Evolutionary conservation across 768 basidiomycete genomes (phyloP).

Genomic region (Rhizopogon rudus): DNA sequence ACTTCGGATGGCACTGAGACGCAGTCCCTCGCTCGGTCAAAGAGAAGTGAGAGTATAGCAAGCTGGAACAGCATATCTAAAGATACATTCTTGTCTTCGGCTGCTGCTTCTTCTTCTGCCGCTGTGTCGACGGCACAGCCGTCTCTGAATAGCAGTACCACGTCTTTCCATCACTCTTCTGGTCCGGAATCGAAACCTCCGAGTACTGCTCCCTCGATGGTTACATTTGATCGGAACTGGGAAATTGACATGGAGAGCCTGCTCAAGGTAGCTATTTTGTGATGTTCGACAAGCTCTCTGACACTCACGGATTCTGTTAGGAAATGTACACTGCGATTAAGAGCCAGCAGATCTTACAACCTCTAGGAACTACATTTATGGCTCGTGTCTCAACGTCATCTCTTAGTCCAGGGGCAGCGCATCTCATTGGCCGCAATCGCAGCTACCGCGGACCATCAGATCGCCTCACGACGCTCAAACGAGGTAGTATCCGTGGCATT

Average conservation of each 20-base stretch:
- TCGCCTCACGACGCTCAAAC: constrained; percentile 72
- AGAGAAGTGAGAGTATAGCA: constrained; percentile 78
- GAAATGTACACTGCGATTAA: constrained; percentile 96
- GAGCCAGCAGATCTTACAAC: constrained; percentile 85
- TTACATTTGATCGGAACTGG: constrained; percentile 66
- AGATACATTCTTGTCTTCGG: constrained; percentile 46
- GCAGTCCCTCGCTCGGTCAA: constrained; percentile 42
- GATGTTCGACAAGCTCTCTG: background rate
- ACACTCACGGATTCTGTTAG: constrained; percentile 30
- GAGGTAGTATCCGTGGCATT: constrained; percentile 87
- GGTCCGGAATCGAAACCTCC: constrained; percentile 33
- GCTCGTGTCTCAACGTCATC: constrained; percentile 51
- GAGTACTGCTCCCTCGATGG: constrained; percentile 27
- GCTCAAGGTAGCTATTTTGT: constrained; percentile 58
- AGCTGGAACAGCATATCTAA: constrained; percentile 80
- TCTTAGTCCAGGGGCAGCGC: constrained; percentile 44
- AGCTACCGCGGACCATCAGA: constrained; percentile 70
- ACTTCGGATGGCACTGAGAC: constrained; percentile 57
- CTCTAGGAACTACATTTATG: constrained; percentile 43
- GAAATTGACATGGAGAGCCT: constrained; percentile 81
- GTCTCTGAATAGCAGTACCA: constrained; percentile 54
- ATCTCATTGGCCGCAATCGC: constrained; percentile 55
- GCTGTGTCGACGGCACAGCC: constrained; percentile 30
- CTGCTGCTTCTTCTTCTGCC: constrained; percentile 31
- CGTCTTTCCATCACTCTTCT: constrained; percentile 55